These are phyloP conservation scores for Torulaspora quercuum DNA, from an alignment of 805 yeast genomes.

Conservation along the genomic window DNA sequence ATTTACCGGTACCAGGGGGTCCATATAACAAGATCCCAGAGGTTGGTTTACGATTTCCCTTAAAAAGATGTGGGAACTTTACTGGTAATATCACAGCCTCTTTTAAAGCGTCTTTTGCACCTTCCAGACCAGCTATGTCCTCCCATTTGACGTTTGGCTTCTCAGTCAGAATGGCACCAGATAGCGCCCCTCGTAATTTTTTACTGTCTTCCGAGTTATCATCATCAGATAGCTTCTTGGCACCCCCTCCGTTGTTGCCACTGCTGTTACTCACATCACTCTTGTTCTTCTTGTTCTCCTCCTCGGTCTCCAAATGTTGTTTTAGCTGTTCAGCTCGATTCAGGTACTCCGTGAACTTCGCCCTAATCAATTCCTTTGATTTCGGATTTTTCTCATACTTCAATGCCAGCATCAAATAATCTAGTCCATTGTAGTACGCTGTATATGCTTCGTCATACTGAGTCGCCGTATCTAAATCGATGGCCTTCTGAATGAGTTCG, in stretches of 20 bases:
- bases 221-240: slow-evolving; percentile 58
- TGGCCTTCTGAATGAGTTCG: slow-evolving; percentile 88
- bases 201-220: slow-evolving; percentile 81
- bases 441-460: slow-evolving; percentile 92
- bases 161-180: slow-evolving; percentile 87
- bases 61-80: slow-evolving; percentile 90
- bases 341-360: slow-evolving; percentile 86
- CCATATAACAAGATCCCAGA: slow-evolving; percentile 85
- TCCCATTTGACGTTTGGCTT: slow-evolving; percentile 92
- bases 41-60: slow-evolving; percentile 90
- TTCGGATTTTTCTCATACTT: slow-evolving; percentile 90
- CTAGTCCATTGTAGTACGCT: slow-evolving; percentile 86
- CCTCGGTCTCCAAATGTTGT: slow-evolving; percentile 72
- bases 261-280: slow-evolving; percentile 41
- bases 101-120: slow-evolving; percentile 92
- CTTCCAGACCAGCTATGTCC: slow-evolving; percentile 93
- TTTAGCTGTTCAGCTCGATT: slow-evolving; percentile 92
- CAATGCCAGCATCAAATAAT: slow-evolving; percentile 91
- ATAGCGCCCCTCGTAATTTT: slow-evolving; percentile 83
- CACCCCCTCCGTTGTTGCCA: slow-evolving; percentile 47
- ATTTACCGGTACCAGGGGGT: slow-evolving; percentile 98
- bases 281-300: slow-evolving; percentile 52
- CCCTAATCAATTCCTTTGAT: slow-evolving; percentile 81
- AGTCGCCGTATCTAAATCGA: slow-evolving; percentile 87
- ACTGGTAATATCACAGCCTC: slow-evolving; percentile 97